Evolutionary conservation across 192 early-diverging fungal species (phyloP).

Genomic region (Coemansia javaensis): DNA sequence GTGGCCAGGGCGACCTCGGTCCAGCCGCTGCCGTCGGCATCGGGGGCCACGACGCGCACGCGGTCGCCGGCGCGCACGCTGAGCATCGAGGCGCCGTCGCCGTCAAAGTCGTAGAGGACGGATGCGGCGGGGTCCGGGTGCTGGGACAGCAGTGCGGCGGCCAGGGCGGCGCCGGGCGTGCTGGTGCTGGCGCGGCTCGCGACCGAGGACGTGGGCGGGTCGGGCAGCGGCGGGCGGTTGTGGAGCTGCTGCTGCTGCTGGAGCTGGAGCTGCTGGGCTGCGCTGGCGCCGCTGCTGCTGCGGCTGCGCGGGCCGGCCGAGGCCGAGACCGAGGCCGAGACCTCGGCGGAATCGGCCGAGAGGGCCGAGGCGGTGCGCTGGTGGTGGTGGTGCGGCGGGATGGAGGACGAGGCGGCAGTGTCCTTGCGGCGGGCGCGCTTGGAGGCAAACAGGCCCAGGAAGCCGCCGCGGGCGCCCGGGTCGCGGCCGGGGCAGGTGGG

Average conservation of each 20-base stretch:
- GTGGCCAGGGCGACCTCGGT: constrained; percentile 6
- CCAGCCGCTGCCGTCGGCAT: constrained; percentile 36
- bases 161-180: constrained; percentile 4
- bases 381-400: constrained; percentile 7
- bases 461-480: constrained; percentile 26
- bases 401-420: no score
- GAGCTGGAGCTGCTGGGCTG: no score
- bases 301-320: background rate
- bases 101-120: constrained; percentile 38
- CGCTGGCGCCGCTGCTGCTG: constrained; percentile 6
- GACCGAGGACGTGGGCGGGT: no score
- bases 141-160: no score
- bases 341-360: constrained; percentile 1
- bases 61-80: constrained; percentile 23
- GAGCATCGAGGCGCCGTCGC: constrained; percentile 27
- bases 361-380: constrained; percentile 19
- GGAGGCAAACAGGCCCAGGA: constrained; percentile 35
- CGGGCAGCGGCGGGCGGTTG: background rate
- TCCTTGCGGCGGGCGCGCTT: constrained; percentile 12
- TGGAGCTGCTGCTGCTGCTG: background rate
- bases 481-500: constrained; percentile 35
- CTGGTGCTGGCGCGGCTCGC: background rate
- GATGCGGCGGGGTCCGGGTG: background rate
- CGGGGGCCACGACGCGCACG: constrained; percentile 18
- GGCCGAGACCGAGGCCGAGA: background rate